These are phyloP conservation scores for Chalciporus sp. DNA, from an alignment of 1,284 basidiomycete genomes.

Conservation along the genomic window DNA sequence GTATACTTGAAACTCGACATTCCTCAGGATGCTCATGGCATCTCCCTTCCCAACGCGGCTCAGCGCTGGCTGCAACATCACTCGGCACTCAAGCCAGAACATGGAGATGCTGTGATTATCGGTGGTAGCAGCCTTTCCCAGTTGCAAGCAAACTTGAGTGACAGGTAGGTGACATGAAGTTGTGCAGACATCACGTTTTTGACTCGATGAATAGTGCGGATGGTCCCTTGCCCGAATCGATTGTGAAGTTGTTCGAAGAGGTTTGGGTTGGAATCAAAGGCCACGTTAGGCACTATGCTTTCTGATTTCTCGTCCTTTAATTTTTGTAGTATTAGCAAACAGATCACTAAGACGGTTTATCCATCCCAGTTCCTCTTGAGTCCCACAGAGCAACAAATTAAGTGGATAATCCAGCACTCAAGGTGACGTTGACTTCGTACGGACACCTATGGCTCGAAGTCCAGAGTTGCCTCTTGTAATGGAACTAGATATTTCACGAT, in stretches of 20 bases:
- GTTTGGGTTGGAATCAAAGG: not conserved
- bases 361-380: no score
- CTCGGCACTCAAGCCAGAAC: constrained; percentile 20
- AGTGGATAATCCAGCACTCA: no score
- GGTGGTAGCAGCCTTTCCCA: constrained; percentile 24
- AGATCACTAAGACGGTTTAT: no score
- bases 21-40: constrained; percentile 6
- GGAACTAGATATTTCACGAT: not conserved
- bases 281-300: not conserved
- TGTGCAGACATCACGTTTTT: no score
- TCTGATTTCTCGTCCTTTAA: no score
- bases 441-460: no score
- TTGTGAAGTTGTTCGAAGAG: constrained; percentile 47
- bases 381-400: no score
- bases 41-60: no score
- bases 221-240: constrained; percentile 34
- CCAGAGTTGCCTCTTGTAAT: no score
- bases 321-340: no score
- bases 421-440: no score
- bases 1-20: not conserved
- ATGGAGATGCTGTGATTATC: constrained; percentile 20
- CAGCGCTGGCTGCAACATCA: constrained; percentile 36
- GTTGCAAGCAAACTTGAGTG: constrained; percentile 22
- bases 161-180: not conserved
- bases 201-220: constrained; percentile 39